Percentiles rank a stretch among this genome's conserved stretches.
Evolutionary conservation across 768 basidiomycete species (phyloP).

Genomic region (Lanmaoa rubissima): DNA sequence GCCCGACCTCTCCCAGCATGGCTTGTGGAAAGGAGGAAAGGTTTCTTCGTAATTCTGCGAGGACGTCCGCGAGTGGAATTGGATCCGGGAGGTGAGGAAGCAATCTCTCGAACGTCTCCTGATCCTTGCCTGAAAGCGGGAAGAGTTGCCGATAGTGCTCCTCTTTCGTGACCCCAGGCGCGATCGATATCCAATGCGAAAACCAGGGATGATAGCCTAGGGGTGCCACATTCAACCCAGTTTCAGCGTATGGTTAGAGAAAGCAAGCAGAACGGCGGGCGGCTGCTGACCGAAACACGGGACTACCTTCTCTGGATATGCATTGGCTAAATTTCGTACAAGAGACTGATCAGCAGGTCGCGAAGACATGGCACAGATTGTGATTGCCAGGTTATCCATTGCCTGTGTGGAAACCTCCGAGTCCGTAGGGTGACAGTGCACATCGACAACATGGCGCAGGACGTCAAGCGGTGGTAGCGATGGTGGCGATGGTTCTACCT

Average conservation of each 20-base stretch:
- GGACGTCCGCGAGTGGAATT: conserved; percentile 52
- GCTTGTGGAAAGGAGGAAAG: conserved; percentile 62
- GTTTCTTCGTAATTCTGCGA: conserved; percentile 58
- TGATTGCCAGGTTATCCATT: conserved; percentile 58
- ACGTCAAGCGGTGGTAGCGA: conserved; percentile 38
- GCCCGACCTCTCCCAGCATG: conserved; percentile 91
- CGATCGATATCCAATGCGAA: conserved; percentile 67
- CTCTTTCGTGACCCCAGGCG: conserved; percentile 47
- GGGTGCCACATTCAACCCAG: conserved; percentile 3
- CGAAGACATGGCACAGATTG: conserved; percentile 83
- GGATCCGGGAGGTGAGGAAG: conserved; percentile 74
- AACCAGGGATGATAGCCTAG: conserved; percentile 96
- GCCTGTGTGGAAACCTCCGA: conserved; percentile 46
- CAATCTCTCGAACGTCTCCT: conserved; percentile 51
- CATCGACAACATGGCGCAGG: conserved; percentile 73
- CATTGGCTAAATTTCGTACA: conserved; percentile 62
- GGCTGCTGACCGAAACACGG: conserved; percentile 79
- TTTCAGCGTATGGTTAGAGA: conserved; percentile 10
- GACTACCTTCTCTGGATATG: conserved; percentile 65
- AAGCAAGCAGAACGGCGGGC: conserved; percentile 9
- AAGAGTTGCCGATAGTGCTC: conserved; percentile 78
- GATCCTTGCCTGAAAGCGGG: conserved; percentile 37
- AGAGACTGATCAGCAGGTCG: conserved; percentile 63
- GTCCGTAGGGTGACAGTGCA: conserved; percentile 93
- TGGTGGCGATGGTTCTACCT: neutral